Conservation (phyloP, 352 stramenopile genomes). For the Globisporangium echinulatum region DNA sequence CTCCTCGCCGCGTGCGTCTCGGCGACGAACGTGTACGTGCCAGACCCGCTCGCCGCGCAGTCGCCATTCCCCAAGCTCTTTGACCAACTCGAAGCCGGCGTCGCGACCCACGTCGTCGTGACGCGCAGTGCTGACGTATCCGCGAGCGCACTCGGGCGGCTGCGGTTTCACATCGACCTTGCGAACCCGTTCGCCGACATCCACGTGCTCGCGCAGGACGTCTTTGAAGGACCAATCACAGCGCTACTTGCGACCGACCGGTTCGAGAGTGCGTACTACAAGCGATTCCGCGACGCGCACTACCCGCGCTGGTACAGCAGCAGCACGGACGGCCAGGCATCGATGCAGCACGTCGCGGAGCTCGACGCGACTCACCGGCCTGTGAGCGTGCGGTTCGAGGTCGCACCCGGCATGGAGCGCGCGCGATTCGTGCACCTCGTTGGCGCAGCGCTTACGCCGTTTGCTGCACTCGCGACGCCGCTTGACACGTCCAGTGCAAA, state of each 20-base stretch:
- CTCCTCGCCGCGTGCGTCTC: conserved; percentile 44
- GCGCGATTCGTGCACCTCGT: conserved; percentile 48
- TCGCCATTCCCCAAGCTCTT: conserved; percentile 54
- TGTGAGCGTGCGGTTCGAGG: conserved; percentile 36
- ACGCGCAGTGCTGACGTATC: conserved; percentile 45
- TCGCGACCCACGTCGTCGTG: conserved; percentile 61
- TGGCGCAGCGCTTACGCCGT: conserved; percentile 40
- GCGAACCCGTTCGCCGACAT: conserved; percentile 69
- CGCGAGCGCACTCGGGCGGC: conserved; percentile 25
- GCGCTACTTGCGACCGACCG: conserved; percentile 44
- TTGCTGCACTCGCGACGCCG: conserved; percentile 32
- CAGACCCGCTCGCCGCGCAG: conserved; percentile 29
- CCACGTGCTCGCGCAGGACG: conserved; percentile 48
- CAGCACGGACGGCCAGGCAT: conserved; percentile 2
- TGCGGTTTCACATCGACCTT: conserved; percentile 65
- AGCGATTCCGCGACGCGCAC: conserved; percentile 36
- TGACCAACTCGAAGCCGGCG: conserved; percentile 56
- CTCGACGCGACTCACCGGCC: conserved; percentile 20
- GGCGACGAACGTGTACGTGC: conserved; percentile 48
- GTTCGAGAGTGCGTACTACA: conserved; percentile 57
- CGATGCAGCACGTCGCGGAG: conserved; percentile 22
- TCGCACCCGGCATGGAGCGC: conserved; percentile 44
- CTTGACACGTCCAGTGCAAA: conserved; percentile 29
- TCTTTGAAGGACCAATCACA: conserved; percentile 58
- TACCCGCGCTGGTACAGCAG: conserved; percentile 31